phyloP scores from a whole-genome alignment of 2,329 filamentous ascomycete species.

The Venturia effusa region DNA sequence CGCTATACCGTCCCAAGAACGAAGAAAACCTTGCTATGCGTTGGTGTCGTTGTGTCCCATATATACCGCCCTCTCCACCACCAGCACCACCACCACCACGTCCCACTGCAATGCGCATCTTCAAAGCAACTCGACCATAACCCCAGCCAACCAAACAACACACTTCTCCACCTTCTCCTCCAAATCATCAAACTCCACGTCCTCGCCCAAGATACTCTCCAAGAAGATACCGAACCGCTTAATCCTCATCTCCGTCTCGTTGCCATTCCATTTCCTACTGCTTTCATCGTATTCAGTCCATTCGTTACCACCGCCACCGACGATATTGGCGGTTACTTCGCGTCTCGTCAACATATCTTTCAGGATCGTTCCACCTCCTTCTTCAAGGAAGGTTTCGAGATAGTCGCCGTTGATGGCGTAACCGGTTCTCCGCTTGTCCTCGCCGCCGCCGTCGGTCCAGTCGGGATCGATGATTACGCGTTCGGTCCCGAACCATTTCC shows the following conservation, averaged over 20 bases:
- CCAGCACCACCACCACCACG: no score
- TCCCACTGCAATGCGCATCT: no score
- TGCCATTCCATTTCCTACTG: background rate
- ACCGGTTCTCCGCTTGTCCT: slow-evolving; percentile 15
- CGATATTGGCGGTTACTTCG: background rate
- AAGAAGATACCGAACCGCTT: background rate
- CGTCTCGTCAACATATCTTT: slow-evolving; percentile 13
- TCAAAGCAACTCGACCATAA: slow-evolving; percentile 6
- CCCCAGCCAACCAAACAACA: slow-evolving; percentile 20
- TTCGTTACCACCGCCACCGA: no score
- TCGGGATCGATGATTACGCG: slow-evolving; percentile 4
- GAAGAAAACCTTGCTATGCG: no score
- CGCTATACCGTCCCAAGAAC: no score
- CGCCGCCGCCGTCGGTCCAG: slow-evolving; percentile 15
- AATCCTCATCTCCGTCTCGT: background rate
- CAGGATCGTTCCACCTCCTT: slow-evolving; percentile 14
- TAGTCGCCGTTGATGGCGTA: slow-evolving; percentile 32
- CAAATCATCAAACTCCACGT: slow-evolving; percentile 15
- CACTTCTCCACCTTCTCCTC: slow-evolving; percentile 15
- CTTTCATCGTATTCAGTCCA: background rate
- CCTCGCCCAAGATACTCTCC: background rate
- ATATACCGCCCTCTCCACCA: no score
- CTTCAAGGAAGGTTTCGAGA: slow-evolving; percentile 23
- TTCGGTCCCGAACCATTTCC: background rate
- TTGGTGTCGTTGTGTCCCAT: no score